Base-by-base conservation (phyloP, 805 yeast species). In the Hanseniaspora pseudoguilliermondii region DNA sequence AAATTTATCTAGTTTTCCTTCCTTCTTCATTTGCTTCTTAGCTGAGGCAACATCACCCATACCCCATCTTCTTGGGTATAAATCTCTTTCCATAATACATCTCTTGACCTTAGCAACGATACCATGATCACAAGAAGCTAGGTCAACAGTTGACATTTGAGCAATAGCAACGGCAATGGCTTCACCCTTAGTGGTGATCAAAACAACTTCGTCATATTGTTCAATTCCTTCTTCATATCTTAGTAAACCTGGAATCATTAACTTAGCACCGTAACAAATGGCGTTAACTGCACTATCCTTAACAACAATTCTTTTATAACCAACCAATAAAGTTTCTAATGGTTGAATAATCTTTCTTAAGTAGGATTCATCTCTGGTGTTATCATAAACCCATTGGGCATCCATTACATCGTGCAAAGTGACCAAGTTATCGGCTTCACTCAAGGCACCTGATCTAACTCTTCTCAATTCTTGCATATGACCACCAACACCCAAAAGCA, bases 381-480 rank as follows among this genome's bases (percentile, higher is more conserved):
- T 93, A 73, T 93, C 98, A 68, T 88, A 93, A 61, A 85, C 82
- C 88, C 95, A 93, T 76, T 93, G 98, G 57, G 98, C 98, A 71
- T 93, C 98, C 73, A 93, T 76, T 54, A 93, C 93, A 74, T 93
- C 98, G 74, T 93, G 98, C 67, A 93, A 78, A 59, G 98, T 90
- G 58, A 93, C 96, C 76, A 93, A 75, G 72, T 84, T 83, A 68
- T 93, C 97, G 65, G 76, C 78, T 74, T 93, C 98, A 66, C 83
- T 77, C 68, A 93, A 69, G 58, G 97, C 97, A 70, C 98, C 98
- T 49, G 96, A 86, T 75, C 98, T 83, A 60, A 93, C 98, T 79
- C 98, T 90, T 76, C 98, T 88, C 66, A 93, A 83, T 75, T 93
- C 98, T 80, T 93, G 98, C 98, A 93, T 93, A 76, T 93, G 98